Evolutionary conservation across 2,329 filamentous ascomycete genomes (phyloP), one percentile per base, ranked within the genome.

Genomic region (Nothophoma quercina): DNA sequence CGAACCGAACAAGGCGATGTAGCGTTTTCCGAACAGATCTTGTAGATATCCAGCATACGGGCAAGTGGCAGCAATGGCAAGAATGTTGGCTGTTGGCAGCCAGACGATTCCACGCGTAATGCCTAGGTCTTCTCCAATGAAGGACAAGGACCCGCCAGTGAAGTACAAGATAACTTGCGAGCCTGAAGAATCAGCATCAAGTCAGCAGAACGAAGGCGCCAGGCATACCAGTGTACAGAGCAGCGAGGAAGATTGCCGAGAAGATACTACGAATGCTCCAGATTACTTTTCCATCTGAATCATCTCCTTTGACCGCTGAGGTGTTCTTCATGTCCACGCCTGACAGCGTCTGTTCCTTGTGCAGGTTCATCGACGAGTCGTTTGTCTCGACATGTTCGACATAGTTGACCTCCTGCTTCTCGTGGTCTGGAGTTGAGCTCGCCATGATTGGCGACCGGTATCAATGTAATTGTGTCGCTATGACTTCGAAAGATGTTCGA

Each of bases 221-320:
- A 16, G n/a, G 18, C 25, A 8, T 33, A 59, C 57, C 72, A 10
- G 72, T 75, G 49, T 76, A 76, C 7, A 76, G 51, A 22, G 70
- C 73, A 10, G 72, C 68, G 21, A 76, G 63, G 45, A 72, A 77
- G 7, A 67, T 63, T 7, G 71, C 69, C 29, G 73, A 70, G 8
- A 74, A 60, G 7, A 75, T 63, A 44, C 70, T 67, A 22, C 70
- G 65, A 1, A 62, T 16, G 19, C 56, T 72, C 73, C 73, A 77
- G 1, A 62, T 59, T 12, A 76, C 66, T 41, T 74, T 73, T 22
- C 75, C 74, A 56, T 76, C 73, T 22, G 72, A 75, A 39, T 75
- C 68, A 48, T 77, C 74, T 23, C 74, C 75, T 59, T 75, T 74
- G 42, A 73, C 64, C 2, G 74, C 74, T 23, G 55, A 49, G 9